Conservation (phyloP, 768 basidiomycete genomes). For the Leccinum fibrillosum region DNA sequence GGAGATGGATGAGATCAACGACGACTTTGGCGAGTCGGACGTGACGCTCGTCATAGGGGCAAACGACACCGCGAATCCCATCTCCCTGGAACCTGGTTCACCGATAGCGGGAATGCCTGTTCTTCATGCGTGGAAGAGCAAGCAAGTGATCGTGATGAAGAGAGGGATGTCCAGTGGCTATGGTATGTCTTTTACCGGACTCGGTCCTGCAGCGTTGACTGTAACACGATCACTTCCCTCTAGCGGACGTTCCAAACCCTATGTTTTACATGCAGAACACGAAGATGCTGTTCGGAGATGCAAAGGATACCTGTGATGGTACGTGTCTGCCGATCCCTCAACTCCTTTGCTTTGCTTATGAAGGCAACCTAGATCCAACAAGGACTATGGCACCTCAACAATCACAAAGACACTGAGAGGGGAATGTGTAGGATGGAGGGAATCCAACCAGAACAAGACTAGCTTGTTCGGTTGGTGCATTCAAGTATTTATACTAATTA, state of each 20-base stretch:
- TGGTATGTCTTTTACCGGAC: constrained; percentile 41
- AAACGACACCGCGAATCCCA: constrained; percentile 91
- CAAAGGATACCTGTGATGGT: constrained; percentile 89
- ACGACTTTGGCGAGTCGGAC: constrained; percentile 85
- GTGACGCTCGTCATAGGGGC: constrained; percentile 90
- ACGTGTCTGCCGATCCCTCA: constrained; percentile 10
- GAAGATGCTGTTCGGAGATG: constrained; percentile 91
- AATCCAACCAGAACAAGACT: too few species aligned
- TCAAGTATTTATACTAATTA: too few species aligned
- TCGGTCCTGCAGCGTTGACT: not conserved
- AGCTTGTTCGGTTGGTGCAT: too few species aligned
- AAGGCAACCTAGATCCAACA: too few species aligned
- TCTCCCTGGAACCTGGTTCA: constrained; percentile 82
- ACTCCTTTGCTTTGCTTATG: not conserved
- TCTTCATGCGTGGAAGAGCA: constrained; percentile 90
- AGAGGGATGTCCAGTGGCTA: constrained; percentile 87
- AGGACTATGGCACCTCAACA: too few species aligned
- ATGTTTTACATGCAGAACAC: constrained; percentile 92
- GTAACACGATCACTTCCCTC: not conserved
- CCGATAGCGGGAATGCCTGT: constrained; percentile 93
- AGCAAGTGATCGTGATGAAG: constrained; percentile 91
- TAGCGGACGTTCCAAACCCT: constrained; percentile 91
- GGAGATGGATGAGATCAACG: constrained; percentile 95
- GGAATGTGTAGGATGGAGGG: too few species aligned
- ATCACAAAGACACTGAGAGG: too few species aligned